These are phyloP conservation scores for Middelhovenomyces tepae DNA, from an alignment of 805 yeast genomes.

Conservation along the genomic window DNA sequence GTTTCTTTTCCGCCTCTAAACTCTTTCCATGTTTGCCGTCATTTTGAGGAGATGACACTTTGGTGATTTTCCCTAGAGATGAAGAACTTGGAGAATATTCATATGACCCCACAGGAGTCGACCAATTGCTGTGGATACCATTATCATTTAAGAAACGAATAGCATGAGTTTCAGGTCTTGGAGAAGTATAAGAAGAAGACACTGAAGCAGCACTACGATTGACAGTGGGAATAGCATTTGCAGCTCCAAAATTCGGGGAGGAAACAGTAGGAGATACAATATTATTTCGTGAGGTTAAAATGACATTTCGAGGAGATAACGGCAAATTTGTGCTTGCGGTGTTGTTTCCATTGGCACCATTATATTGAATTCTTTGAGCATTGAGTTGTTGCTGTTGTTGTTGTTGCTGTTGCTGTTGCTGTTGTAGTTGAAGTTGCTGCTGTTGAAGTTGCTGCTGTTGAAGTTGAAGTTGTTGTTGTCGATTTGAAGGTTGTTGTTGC, in stretches of 20 bases:
- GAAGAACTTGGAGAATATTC: neutral
- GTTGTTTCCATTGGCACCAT: neutral
- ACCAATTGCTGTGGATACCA: neutral
- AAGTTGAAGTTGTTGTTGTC: neutral
- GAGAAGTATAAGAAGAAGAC: constrained; percentile 4
- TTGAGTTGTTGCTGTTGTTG: neutral
- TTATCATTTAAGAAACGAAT: constrained; percentile 2
- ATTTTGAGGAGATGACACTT: neutral
- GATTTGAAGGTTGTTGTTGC: constrained; percentile 2
- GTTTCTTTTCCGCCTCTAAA: constrained; percentile 33
- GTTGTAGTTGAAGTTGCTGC: constrained; percentile 1
- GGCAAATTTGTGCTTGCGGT: constrained; percentile 1
- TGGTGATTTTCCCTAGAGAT: neutral
- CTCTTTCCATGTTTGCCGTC: constrained; percentile 1
- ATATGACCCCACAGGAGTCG: too few species aligned
- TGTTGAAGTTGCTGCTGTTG: neutral
- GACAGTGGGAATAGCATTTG: too few species aligned
- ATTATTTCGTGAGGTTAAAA: constrained; percentile 2
- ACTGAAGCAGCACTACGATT: too few species aligned
- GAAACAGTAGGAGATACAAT: too few species aligned
- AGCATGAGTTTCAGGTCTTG: constrained; percentile 4
- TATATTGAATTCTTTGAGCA: neutral
- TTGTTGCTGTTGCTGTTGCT: constrained; percentile 1
- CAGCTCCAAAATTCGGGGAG: too few species aligned
- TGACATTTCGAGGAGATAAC: neutral